Conservation (phyloP, 306 rosid species). For the Leucaena leucocephala region DNA sequence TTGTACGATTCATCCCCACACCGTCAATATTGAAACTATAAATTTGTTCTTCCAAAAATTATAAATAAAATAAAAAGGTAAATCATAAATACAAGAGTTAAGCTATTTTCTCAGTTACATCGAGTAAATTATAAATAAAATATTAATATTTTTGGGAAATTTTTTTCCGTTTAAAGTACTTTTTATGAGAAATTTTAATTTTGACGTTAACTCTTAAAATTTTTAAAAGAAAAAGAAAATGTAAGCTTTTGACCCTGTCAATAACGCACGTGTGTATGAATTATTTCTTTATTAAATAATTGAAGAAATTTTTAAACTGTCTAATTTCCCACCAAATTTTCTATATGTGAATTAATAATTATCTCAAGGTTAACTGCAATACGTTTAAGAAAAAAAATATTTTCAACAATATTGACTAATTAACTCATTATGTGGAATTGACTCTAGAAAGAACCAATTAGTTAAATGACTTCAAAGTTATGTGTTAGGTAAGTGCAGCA, state of each 20-base stretch:
- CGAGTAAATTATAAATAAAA: too few species aligned
- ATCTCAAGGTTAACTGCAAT: not conserved
- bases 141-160: too few species aligned
- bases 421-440: not conserved
- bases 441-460: too few species aligned
- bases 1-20: not conserved
- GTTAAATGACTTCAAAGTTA: not conserved
- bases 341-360: not conserved
- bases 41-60: too few species aligned
- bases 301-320: not conserved
- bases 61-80: too few species aligned
- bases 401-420: conserved; percentile 1
- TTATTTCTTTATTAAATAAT: not conserved
- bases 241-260: not conserved
- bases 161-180: too few species aligned
- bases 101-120: too few species aligned
- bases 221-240: too few species aligned
- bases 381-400: not conserved
- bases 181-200: too few species aligned
- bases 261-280: not conserved
- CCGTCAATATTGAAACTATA: not conserved
- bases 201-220: too few species aligned
- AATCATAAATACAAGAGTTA: too few species aligned
- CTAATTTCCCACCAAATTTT: not conserved
- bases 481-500: not conserved